A percentile compares a stretch with the other conserved stretches of the same genome.
Conservation (phyloP, 192 early-diverging fungal genomes). For the Rhizoclosmatium globosum region DNA sequence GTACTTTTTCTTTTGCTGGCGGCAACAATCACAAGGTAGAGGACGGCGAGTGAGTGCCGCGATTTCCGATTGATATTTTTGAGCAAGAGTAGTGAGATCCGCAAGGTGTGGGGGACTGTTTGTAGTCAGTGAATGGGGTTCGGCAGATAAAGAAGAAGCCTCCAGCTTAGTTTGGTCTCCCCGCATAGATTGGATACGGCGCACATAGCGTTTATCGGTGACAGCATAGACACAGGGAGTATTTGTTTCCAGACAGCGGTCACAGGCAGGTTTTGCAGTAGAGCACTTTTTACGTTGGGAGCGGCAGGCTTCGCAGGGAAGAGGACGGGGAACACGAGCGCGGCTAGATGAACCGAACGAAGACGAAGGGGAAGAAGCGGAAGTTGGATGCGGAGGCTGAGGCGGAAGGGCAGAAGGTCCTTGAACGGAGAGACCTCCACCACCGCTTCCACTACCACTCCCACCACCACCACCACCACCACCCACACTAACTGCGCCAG, state of each 20-base stretch:
- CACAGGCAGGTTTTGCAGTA: neutral
- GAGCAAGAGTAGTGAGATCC: neutral
- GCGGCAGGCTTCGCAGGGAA: neutral
- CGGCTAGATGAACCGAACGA: too few relatives aligned
- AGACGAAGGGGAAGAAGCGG: too few relatives aligned
- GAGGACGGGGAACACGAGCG: neutral
- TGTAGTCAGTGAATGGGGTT: neutral
- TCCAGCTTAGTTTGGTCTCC: neutral
- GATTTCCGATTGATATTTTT: constrained; percentile 15
- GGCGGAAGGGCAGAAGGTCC: too few relatives aligned
- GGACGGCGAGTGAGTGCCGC: constrained; percentile 5
- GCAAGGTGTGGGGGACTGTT: neutral
- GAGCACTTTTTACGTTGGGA: neutral
- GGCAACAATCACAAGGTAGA: constrained; percentile 7
- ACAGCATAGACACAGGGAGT: neutral
- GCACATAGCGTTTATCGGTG: neutral
- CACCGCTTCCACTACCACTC: too few relatives aligned
- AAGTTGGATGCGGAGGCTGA: too few relatives aligned
- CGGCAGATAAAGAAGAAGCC: neutral
- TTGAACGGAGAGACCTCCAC: too few relatives aligned
- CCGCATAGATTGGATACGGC: neutral
- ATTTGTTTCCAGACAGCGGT: neutral
- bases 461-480: too few relatives aligned
- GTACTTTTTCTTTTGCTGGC: constrained; percentile 19
- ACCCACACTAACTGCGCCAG: too few relatives aligned